Evolutionary conservation across 345 rosid species (phyloP), one percentile per base, ranked within the genome.

Genomic region (Citrus australasica): DNA sequence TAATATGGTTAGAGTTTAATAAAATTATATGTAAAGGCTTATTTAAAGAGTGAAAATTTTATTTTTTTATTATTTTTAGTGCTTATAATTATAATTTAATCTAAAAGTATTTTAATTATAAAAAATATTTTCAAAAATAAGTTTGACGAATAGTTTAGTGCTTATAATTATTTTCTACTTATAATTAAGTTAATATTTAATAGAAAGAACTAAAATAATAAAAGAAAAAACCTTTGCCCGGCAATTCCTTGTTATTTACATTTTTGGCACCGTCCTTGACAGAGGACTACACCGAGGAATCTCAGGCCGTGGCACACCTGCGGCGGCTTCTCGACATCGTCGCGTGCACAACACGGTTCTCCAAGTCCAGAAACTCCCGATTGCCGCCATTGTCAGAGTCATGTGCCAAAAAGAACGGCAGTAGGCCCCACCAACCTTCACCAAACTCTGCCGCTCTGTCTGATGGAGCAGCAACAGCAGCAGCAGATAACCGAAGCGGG

Each of bases 241-340:
- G 27, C 2, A 24, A 27, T 55, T 38, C 7, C 5, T 33, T 37
- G 38, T 37, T 69, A 84, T 68, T 76, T 67, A 84, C 86, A 64
- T 3, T 4, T 13, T 22, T 0, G 82, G 83, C 79, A 67, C 81
- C 76, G 55, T n/a, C 2, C 24, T 25, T 25, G 21, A 27, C 91
- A 91, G 95, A 87, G 90, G 88, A 87, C 63, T 89, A 87, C 82
- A 14, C 68, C 0, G 88, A 82, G 51, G 90, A 88, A 73, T 71
- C 82, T 19, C 85, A 85, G 61, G 88, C 89, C 32, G 80, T 83
- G 38, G 86, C 86, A 51, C 95, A 89, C 82, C 89, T 91, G 69
- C 88, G 95, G 80, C 76, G 94, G 64, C 84, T 89, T 32, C 86
- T 89, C 9, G 94, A 91, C 76, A 87, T 89, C 64, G 88, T 89